Evolutionary conservation across 345 rosid species (phyloP).

Genomic region (Boechera stricta): DNA sequence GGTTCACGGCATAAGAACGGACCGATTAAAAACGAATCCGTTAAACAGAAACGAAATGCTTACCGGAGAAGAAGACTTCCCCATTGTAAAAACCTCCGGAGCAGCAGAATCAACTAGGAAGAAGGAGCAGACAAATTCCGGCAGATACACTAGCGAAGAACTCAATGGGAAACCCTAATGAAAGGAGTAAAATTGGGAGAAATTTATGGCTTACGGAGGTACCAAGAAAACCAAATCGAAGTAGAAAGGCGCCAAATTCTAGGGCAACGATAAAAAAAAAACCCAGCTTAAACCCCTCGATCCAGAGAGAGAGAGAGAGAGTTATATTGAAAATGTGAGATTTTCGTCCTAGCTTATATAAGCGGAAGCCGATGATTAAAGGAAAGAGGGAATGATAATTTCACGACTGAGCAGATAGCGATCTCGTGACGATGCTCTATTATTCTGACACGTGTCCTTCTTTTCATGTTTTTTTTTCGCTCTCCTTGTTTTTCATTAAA

Average conservation of each 20-base stretch:
- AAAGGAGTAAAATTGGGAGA: constrained; percentile 20
- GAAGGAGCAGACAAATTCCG: constrained; percentile 15
- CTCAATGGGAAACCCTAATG: constrained; percentile 17
- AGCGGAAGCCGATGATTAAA: constrained; percentile 34
- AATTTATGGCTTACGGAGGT: background rate
- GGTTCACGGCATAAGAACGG: constrained; percentile 2
- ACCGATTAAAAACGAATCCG: constrained; percentile 25
- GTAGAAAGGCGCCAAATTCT: constrained; percentile 34
- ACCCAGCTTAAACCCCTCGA: constrained; percentile 46
- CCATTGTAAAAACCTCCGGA: constrained; percentile 21
- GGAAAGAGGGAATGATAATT: constrained; percentile 37
- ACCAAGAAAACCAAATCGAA: constrained; percentile 28
- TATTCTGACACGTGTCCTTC: constrained; percentile 32
- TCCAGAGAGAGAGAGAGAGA: constrained; percentile 26
- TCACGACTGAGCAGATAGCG: constrained; percentile 42
- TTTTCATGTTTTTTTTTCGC: background rate
- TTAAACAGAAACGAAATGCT: constrained; percentile 2
- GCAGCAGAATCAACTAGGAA: constrained; percentile 20
- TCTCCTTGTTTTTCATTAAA: background rate
- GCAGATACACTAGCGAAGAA: background rate
- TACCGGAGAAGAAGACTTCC: constrained; percentile 44
- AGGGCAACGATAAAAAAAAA: constrained; percentile 19
- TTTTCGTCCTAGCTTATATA: constrained; percentile 38
- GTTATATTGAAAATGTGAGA: constrained; percentile 11
- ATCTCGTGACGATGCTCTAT: constrained; percentile 15